Evolutionary conservation across 2,329 filamentous ascomycete species (phyloP), one percentile per base, ranked within the genome.

Genomic region (Paracoccidioides lutzii): DNA sequence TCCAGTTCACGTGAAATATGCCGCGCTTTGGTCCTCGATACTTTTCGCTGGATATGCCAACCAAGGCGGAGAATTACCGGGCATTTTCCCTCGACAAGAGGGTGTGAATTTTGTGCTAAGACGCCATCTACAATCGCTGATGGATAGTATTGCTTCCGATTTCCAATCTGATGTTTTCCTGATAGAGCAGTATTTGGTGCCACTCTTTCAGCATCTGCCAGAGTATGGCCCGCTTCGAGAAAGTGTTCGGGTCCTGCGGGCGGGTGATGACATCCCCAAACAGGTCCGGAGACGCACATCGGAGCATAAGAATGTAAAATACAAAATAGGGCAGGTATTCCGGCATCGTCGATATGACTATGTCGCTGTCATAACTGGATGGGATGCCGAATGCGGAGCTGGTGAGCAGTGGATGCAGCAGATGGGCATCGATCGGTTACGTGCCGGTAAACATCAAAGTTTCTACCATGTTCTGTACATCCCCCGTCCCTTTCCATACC

Each of bases 391-490:
- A 59, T 85, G 78, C 64, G 78, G 73, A 54, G 78, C 76, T 9
- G 74, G 76, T 52, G 82, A 83, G 61, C 76, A 76, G 58, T 86
- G 78, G 84, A 84, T 81, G 65, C 74, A 76, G 66, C 76, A 78
- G 60, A 84, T 83, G 78, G 73, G 76, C 49, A 81, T 87, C 8
- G 82, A 85, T 67, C 73, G 70, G 30, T 69, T 84, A 55, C 73
- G 75, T n/a, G 72, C 76, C 54, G 84, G 82, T 2, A 74, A 80
- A 48, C 71, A 81, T 58, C 84, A 88, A 70, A 83, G 83, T 38
- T 95, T 89, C 63, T 96, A 95, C 68, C 86, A 90, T 62, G 88
- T 88, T 64, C 76, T 96, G 88, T 95, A 73, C 78, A 89, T 82
- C 49, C 55, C 46, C 35, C 52, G 37, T 44, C 42, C 28, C 44